Evolutionary conservation across 2,329 filamentous ascomycete species (phyloP), one percentile per base, ranked within the genome.

Genomic region (Emmonsiellopsis sp.): DNA sequence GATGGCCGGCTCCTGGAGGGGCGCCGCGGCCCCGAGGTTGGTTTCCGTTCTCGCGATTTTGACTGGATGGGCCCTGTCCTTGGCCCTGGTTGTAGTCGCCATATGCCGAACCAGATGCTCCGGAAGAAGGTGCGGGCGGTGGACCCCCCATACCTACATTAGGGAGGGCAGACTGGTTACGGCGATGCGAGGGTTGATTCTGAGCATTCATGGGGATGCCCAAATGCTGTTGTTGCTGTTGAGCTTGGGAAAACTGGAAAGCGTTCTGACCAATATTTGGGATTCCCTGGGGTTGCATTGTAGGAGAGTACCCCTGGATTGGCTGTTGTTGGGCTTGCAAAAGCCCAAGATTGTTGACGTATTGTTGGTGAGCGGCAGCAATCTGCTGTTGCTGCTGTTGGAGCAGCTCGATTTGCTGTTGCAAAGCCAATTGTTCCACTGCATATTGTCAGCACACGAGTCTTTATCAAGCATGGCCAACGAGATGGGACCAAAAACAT

Each of bases 341-440:
- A 81, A 97, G 90, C 70, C 89, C 89, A 32, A 52, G 47, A 45
- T 96, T 91, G 72, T 93, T 95, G 65, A 95, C 86, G 77, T 95
- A 96, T 75, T 97, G 92, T 74, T 96, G 91, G 67, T 96, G 90
- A 59, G 89, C 93, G 63, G 89, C 89, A 74, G 94, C 89, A 67
- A 97, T 94, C 70, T 96, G 91, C 73, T 97, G 91, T 71, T 97
- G 93, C 72, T 97, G 93, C 71, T 95, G 90, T 76, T 97, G 92
- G 67, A 95, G 79, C 66, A 91, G 80, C 73, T 95, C 89, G 67
- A 95, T 95, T 74, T 95, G 90, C 76, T 95, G 89, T 76, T 94
- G 89, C 70, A 95, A 88, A 69, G 88, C 87, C 67, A 94, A 82
- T 79, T 95, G 89, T 77, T 95, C 90, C 86, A 95, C 89, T 92